Conservation (phyloP, 2,329 filamentous ascomycete genomes). For the Fusarium fujikuroi region DNA sequence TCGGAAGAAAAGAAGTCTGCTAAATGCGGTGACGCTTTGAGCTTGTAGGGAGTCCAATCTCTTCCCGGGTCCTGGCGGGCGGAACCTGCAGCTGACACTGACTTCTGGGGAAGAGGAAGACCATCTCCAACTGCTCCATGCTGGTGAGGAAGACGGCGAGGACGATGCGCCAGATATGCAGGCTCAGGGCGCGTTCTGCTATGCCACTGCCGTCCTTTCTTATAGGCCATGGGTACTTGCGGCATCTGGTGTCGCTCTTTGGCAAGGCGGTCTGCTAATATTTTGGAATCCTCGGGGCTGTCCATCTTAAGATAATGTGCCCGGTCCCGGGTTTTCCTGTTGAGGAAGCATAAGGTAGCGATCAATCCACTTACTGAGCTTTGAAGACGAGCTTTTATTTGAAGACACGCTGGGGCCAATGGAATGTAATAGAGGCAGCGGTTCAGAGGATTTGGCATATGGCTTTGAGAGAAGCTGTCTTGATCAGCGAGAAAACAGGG, state of each 20-base stretch:
- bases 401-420: neutral
- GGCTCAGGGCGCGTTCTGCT: neutral
- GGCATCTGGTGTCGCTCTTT: neutral
- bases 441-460: neutral
- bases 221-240: neutral
- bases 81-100: neutral
- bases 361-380: neutral
- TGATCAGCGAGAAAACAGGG: neutral
- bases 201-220: neutral
- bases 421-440: neutral
- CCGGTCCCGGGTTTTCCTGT: neutral
- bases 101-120: neutral
- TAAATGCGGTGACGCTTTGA: neutral
- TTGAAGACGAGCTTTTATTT: neutral
- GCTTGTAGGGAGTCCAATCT: neutral
- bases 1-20: neutral
- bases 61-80: neutral
- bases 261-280: neutral
- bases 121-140: conserved; percentile 4
- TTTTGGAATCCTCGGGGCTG: neutral
- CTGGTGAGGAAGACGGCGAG: neutral
- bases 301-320: neutral
- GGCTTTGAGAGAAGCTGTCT: neutral
- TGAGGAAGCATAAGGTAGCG: neutral
- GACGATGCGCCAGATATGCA: neutral